Evolutionary conservation across 495 filamentous ascomycete species (phyloP), one percentile per base, ranked within the genome.

Genomic region (Barbatosphaeria neglecta): DNA sequence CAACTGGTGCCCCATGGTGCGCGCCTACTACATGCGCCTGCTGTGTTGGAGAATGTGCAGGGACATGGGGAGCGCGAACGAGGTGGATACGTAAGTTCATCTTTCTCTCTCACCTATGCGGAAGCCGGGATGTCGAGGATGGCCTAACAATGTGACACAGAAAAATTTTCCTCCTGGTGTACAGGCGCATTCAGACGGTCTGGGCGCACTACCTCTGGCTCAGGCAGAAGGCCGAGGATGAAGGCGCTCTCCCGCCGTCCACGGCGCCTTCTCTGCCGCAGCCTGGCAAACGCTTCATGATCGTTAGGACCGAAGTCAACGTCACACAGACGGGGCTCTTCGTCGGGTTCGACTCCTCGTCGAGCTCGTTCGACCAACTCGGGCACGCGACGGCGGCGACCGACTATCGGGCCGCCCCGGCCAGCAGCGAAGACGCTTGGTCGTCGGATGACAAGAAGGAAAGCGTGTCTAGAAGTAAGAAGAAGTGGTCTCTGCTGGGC

Each of bases 1-100:
- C 58, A 88, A 96, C 59, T 98, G 92, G 92, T 96, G 90, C 64
- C 92, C 92, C 1, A 96, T 98, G 92, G 89, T 95, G 22, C 78
- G 92, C 49, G 86, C 89, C 16, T 98, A 97, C 63, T 97, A 82
- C 58, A 92, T 95, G 80, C 87, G 92, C 31, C 61, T 98, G 28
- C 61, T 95, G 15, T 95, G 90, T 65, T 98, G 92, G 92, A 81
- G 93, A 33, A 57, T 97, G 11, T 92, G 82, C 47, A 73, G 92
- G 47, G 86, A 84, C 57, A 79, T 82, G 49, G 86, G 80, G 5
- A 77, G 76, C 41, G 72, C 76, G 7, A 78, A 78, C 28, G 70
- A 76, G 25, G 57, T 82, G 37, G 87, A 96, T 54, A 67, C 70
- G 84, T 90, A 71, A 74, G 84, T 70, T 45, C 37, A 17, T 23